Evolutionary conservation across 2,329 filamentous ascomycete genomes (phyloP), one percentile per base, ranked within the genome.

Genomic region (Fulvia fulva): DNA sequence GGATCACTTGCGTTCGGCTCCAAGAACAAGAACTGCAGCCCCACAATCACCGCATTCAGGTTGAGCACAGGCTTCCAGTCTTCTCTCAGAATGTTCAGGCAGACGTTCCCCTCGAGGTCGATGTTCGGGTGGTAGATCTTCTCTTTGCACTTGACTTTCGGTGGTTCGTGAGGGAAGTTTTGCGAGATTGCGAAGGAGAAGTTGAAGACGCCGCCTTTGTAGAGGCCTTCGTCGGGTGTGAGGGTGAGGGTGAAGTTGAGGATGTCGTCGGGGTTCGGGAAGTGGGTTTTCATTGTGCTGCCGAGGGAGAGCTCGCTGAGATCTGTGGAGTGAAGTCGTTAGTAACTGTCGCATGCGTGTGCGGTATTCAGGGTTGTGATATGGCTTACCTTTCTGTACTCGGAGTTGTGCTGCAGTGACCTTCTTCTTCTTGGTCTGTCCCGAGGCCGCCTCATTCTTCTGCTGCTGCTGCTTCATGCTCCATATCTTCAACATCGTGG

Each of bases 61-160:
- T 97, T 97, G 72, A 99, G 78, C 46, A 99, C 94, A 0, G 94
- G 94, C 81, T 97, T 99, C 94, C 94, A 99, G 78, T 99, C 94
- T 78, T 99, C 94, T 62, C 94, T 82, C 70, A 99, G 77, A 69
- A 99, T 99, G 75, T 99, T 99, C 71, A 99, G 78, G 79, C 94
- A 99, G 63, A 99, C 92, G 73, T 99, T 99, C 67, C 94, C 94
- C 74, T 97, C 91, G 43, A 96, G 83, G 71, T 99, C 94, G 73
- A 99, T 99, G 76, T 99, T 99, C 5, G 94, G 94, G 74, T 99
- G 94, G 78, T 99, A 99, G 69, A 99, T 97, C 81, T 96, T 97
- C 77, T 99, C 90, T 67, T 87, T 89, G 78, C 94, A 97, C 71
- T 90, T 94, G 68, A 99, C 94, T 78, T 97, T 97, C 21, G 94